Evolutionary conservation across 2,329 filamentous ascomycete genomes (phyloP), one percentile per base, ranked within the genome.

Genomic region (Pezicula neosporulosa): DNA sequence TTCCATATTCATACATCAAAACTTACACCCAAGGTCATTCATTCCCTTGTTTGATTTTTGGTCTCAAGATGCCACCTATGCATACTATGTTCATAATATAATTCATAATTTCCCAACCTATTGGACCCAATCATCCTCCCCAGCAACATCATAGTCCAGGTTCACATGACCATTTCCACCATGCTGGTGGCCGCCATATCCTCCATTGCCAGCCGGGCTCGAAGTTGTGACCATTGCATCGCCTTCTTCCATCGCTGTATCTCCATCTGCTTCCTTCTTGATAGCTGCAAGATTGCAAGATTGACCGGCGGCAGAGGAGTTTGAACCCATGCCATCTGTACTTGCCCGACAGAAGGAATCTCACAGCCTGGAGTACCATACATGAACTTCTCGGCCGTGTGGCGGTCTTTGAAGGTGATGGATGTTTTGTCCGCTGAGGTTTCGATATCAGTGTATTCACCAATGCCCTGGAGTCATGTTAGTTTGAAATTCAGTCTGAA

Each of bases 361-460:
- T 77, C 70, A 41, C 77, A 76, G 43, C 75, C 75, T 44, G 78
- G 66, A n/a, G 82, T 69, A 27, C 78, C 74, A 60, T 81, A 80
- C 71, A 79, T 81, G 60, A 87, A 85, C 56, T 78, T 83, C 65
- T 93, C 89, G 4, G 87, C 89, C 13, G 86, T 85, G 63, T 81
- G 82, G 51, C 84, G 81, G 61, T 87, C 83, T 51, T 81, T 82
- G 65, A 88, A 88, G 6, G 78, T 79, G 47, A 88, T 77, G 48
- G 77, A 71, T 1, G 83, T 80, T 0, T 69, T 65, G 1, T 68
- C 56, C 0, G 75, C 66, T 3, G 72, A 73, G 4, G 73, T 71
- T 33, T 81, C 74, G 28, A 87, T 77, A 28, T 78, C 77, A 35
- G 78, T 77, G 58, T 83, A 85, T 52, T 86, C 83, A 48, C 82